Base-by-base conservation (phyloP, 2,329 filamentous ascomycete species). In the Cercospora citrullina region DNA sequence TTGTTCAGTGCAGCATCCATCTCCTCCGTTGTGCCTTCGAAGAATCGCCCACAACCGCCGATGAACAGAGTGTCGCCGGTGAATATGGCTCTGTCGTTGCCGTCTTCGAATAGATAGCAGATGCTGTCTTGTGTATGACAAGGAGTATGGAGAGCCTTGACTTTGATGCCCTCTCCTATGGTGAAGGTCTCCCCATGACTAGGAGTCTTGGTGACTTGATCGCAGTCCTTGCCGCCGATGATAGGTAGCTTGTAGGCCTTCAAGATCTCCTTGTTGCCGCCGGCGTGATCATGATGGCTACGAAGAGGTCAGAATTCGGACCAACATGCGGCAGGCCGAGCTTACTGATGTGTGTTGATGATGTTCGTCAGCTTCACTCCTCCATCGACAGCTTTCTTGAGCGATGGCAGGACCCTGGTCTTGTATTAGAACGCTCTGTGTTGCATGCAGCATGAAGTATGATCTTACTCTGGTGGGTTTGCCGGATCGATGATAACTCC, bases 41-140 rank as follows among this genome's bases (percentile, higher is more conserved):
- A 99, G 84, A 99, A 99, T 66, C 91, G 89, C 42, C 95, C 95
- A 77, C 95, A 99, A 31, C 95, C 94, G 67, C 91, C 94, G 77
- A 96, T 94, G 81, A 99, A 99, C 42, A 99, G 83, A 0, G 95
- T 99, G 78, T 99, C 95, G 9, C 95, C 95, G 0, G 95, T 98
- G 77, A 99, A 99, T 3, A 99, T 93, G 7, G 87, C 94, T 75
- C 87, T 89, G 60, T 91, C 85, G 59, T 87, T 83, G 21, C 88
- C 89, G 76, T 99, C 94, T 80, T 97, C 88, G 84, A 95, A 89
- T 74, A 89, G 92, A 83, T 90, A 99, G 84, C 95, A 99, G 78
- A 99, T 97, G 80, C 94, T 97, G 82, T 99, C 95, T 82, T 97
- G 94, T 1, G 95, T 99, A 79, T 99, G 95, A 80, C 95, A 99